Conservation (phyloP, 306 rosid species). For the Quercus parvula region DNA sequence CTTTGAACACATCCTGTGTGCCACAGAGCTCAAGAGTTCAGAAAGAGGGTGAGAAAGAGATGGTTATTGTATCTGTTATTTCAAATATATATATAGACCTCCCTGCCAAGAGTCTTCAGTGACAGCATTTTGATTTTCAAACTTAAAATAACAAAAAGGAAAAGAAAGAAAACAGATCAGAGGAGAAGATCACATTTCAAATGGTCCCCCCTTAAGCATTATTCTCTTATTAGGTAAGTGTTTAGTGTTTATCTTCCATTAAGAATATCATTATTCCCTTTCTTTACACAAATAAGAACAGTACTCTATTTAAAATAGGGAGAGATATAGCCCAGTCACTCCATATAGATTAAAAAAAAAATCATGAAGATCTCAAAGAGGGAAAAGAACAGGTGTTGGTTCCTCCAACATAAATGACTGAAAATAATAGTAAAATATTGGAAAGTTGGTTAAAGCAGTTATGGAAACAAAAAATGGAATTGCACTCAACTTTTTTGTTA, state of each 20-base stretch:
- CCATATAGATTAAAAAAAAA: slow-evolving; percentile 18
- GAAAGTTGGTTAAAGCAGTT: slow-evolving; percentile 27
- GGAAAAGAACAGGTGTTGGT: not conserved
- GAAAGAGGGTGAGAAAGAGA: slow-evolving; percentile 9
- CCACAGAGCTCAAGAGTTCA: slow-evolving; percentile 11
- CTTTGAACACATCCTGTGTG: slow-evolving; percentile 42
- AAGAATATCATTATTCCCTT: slow-evolving; percentile 34
- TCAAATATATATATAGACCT: slow-evolving; percentile 22
- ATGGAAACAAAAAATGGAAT: slow-evolving; percentile 21
- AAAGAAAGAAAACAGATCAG: slow-evolving; percentile 44
- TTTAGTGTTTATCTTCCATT: slow-evolving; percentile 15
- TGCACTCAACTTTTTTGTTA: slow-evolving; percentile 19
- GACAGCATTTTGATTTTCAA: slow-evolving; percentile 7
- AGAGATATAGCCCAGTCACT: not conserved
- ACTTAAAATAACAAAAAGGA: slow-evolving; percentile 10
- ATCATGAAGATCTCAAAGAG: not conserved
- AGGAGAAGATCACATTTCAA: slow-evolving; percentile 19
- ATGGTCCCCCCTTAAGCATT: slow-evolving; percentile 37
- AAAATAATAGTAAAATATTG: slow-evolving; percentile 15
- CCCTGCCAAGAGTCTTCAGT: slow-evolving; percentile 5
- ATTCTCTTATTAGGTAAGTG: slow-evolving; percentile 31
- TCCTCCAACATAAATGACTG: slow-evolving; percentile 2
- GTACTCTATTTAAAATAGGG: slow-evolving; percentile 1
- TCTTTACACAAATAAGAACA: slow-evolving; percentile 24
- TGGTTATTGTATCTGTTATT: not conserved